Evolutionary conservation across 1,139 yeast genomes (phyloP).

Genomic region (Saccharomyces hybrid): DNA sequence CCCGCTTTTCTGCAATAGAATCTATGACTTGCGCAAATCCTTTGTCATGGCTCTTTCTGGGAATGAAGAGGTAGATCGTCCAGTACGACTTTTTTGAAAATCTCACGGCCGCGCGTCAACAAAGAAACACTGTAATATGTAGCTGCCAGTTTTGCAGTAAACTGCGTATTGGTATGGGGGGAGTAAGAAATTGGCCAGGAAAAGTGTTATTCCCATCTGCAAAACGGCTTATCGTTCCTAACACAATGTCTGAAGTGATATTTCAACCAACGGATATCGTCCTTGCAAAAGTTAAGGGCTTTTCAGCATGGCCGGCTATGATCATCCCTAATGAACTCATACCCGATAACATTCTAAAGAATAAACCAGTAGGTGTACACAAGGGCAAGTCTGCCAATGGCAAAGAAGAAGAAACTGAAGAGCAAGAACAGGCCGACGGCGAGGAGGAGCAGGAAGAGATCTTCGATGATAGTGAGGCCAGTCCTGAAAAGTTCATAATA

Average conservation of each 20-base stretch:
- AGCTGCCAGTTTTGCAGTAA: neutral
- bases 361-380: constrained; percentile 35
- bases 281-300: constrained; percentile 68
- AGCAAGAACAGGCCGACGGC: constrained; percentile 21
- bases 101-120: neutral
- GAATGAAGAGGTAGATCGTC: neutral
- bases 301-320: constrained; percentile 80
- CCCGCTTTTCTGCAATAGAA: neutral
- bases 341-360: constrained; percentile 45
- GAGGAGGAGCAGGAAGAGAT: constrained; percentile 20
- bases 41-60: neutral
- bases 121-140: neutral
- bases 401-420: constrained; percentile 15
- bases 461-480: constrained; percentile 22
- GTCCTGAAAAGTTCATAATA: constrained; percentile 20
- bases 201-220: neutral
- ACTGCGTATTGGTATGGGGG: neutral
- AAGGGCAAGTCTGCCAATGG: neutral
- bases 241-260: constrained; percentile 5
- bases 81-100: neutral
- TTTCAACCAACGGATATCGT: constrained; percentile 40
- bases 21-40: neutral
- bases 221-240: neutral
- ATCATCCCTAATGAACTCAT: constrained; percentile 51
- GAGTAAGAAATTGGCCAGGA: neutral